These are phyloP conservation scores for Debaryomyces singareniensis DNA, from an alignment of 1,139 yeast species.

Conservation along the genomic window DNA sequence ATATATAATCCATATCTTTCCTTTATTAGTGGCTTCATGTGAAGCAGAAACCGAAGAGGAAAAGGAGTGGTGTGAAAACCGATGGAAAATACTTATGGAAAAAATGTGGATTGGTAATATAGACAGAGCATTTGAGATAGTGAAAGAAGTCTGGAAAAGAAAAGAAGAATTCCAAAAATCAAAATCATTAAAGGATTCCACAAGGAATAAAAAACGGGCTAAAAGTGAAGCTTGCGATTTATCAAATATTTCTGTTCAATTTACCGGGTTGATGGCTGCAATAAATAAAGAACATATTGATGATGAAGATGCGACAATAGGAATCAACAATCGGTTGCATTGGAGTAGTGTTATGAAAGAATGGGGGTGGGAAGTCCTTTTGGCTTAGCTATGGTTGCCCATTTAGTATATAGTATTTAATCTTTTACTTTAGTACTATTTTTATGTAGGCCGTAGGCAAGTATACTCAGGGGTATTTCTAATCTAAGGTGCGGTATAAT, in stretches of 20 bases:
- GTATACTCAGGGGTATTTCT: too few species aligned
- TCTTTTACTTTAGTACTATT: too few species aligned
- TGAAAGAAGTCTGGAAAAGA: conserved; percentile 62
- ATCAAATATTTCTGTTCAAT: conserved; percentile 27
- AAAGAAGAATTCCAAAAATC: conserved; percentile 37
- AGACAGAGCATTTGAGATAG: conserved; percentile 61
- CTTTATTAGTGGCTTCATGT: conserved; percentile 57
- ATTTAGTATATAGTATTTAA: too few species aligned
- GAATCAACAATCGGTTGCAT: conserved; percentile 49
- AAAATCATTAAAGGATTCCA: background rate
- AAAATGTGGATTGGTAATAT: conserved; percentile 61
- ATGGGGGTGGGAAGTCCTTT: conserved; percentile 68
- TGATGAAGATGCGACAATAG: conserved; percentile 28
- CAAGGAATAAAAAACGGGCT: background rate
- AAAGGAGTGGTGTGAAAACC: conserved; percentile 52
- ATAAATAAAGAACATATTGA: conserved; percentile 23
- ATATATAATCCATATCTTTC: conserved; percentile 55
- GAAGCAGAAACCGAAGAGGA: conserved; percentile 56
- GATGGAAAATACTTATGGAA: conserved; percentile 51
- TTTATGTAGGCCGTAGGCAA: too few species aligned
- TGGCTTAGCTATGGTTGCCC: conserved; percentile 25
- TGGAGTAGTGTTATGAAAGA: conserved; percentile 68
- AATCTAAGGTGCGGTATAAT: too few species aligned
- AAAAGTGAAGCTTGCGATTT: conserved; percentile 13
- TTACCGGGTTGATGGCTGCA: conserved; percentile 40